A percentile compares a stretch with the other conserved stretches of the same genome.
Conservation (phyloP, 257 asterid species). For the Coffea canephora region DNA sequence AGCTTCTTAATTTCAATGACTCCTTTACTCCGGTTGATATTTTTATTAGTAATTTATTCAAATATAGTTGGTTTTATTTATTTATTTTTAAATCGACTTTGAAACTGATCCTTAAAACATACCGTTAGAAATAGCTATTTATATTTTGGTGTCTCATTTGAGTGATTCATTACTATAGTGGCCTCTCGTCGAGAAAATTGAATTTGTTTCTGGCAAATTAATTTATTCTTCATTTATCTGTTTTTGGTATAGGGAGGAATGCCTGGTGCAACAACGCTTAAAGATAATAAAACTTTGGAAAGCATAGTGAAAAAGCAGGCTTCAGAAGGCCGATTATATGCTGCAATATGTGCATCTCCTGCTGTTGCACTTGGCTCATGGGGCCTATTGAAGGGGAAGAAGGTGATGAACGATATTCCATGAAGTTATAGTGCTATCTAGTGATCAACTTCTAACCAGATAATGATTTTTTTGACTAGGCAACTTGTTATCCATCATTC, state of each 20-base stretch:
- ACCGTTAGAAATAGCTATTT: neutral
- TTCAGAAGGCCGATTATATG: conserved; percentile 56
- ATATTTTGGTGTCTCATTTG: neutral
- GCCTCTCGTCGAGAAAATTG: neutral
- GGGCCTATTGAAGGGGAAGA: conserved; percentile 85
- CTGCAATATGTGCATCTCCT: conserved; percentile 97
- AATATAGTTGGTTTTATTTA: too few species aligned
- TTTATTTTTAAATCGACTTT: too few species aligned
- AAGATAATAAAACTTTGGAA: conserved; percentile 73
- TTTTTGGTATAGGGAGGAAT: conserved; percentile 65
- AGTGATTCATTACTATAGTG: neutral
- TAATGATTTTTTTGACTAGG: conserved; percentile 41
- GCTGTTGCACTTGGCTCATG: conserved; percentile 92
- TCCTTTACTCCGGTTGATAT: too few species aligned
- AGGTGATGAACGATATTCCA: conserved; percentile 32
- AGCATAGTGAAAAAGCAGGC: conserved; percentile 70
- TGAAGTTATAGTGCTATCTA: neutral
- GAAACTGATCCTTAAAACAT: too few species aligned
- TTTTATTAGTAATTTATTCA: too few species aligned
- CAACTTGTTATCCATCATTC: conserved; percentile 89
- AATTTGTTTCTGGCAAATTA: neutral
- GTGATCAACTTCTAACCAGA: neutral
- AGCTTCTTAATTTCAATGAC: too few species aligned
- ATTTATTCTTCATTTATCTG: neutral
- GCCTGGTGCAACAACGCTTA: conserved; percentile 83